Evolutionary conservation across 2,329 filamentous ascomycete species (phyloP).

Genomic region (Fusarium concolor): DNA sequence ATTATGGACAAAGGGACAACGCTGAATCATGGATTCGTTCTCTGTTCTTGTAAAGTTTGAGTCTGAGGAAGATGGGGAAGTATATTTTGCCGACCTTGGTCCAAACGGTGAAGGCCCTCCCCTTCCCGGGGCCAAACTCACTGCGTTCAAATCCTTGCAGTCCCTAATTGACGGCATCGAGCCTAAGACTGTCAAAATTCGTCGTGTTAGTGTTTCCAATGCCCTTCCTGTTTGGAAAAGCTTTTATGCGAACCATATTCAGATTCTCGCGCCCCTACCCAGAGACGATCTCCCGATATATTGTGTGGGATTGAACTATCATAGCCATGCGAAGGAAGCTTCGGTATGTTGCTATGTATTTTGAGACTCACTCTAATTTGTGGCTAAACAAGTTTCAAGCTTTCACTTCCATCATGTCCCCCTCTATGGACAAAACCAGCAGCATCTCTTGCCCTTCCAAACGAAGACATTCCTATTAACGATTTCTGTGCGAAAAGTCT

Average conservation of each 20-base stretch:
- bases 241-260: no score
- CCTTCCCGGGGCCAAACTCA: neutral
- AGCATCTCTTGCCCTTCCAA: neutral
- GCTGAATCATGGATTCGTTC: no score
- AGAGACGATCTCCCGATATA: neutral
- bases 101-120: neutral
- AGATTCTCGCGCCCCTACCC: neutral
- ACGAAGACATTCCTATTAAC: neutral
- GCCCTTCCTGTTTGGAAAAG: no score
- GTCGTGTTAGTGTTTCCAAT: neutral
- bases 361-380: no score
- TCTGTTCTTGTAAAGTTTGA: neutral
- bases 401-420: neutral
- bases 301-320: neutral
- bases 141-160: neutral
- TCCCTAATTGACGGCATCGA: neutral
- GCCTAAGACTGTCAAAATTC: neutral
- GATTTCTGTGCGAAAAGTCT: slow-evolving; percentile 1
- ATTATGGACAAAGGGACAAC: no score
- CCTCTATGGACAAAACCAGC: neutral
- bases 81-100: neutral
- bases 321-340: neutral
- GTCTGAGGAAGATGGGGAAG: neutral
- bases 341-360: no score
- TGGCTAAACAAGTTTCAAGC: no score